Percentiles rank a stretch among this genome's conserved stretches.
Evolutionary conservation across 1,284 basidiomycete genomes (phyloP).

Genomic region (Leccinum griseonigrum): DNA sequence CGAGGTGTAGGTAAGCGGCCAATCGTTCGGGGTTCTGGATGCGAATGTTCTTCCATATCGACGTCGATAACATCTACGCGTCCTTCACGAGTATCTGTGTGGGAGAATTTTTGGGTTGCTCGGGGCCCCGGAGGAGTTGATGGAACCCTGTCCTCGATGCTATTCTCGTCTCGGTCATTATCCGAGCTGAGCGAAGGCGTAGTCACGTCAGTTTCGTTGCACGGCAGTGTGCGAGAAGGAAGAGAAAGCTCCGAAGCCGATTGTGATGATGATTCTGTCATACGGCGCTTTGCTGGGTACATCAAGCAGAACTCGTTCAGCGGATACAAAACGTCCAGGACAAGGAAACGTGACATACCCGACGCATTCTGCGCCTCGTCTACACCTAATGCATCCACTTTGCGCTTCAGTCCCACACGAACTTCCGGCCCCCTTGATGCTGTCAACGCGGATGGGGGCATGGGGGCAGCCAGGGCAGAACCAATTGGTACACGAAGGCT

Average conservation of each 20-base stretch:
- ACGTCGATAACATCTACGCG: slow-evolving; percentile 36
- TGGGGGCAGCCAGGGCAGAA: slow-evolving; percentile 23
- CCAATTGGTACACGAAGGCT: slow-evolving; percentile 27
- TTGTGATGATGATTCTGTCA: slow-evolving; percentile 11
- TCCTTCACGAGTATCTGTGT: slow-evolving; percentile 8
- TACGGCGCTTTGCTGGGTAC: slow-evolving; percentile 23
- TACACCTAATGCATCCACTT: slow-evolving; percentile 17
- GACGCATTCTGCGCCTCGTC: slow-evolving; percentile 9
- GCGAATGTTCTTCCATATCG: slow-evolving; percentile 31
- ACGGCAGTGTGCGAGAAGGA: slow-evolving; percentile 4
- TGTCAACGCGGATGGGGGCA: slow-evolving; percentile 9
- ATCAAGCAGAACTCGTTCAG: slow-evolving; percentile 4
- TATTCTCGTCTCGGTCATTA: slow-evolving; percentile 48
- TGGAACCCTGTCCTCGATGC: slow-evolving; percentile 46
- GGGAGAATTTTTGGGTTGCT: neutral
- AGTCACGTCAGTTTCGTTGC: slow-evolving; percentile 36
- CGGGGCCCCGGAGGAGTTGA: slow-evolving; percentile 38
- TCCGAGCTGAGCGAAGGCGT: slow-evolving; percentile 74
- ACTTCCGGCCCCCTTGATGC: slow-evolving; percentile 9
- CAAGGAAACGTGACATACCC: slow-evolving; percentile 15
- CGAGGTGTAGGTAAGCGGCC: slow-evolving; percentile 12
- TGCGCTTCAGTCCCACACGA: slow-evolving; percentile 26
- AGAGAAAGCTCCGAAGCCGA: slow-evolving; percentile 9
- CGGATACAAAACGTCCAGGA: neutral
- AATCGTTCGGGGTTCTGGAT: slow-evolving; percentile 5